These are phyloP conservation scores for Sarocladium brachiariae DNA, from an alignment of 2,329 filamentous ascomycete species.

Conservation along the genomic window DNA sequence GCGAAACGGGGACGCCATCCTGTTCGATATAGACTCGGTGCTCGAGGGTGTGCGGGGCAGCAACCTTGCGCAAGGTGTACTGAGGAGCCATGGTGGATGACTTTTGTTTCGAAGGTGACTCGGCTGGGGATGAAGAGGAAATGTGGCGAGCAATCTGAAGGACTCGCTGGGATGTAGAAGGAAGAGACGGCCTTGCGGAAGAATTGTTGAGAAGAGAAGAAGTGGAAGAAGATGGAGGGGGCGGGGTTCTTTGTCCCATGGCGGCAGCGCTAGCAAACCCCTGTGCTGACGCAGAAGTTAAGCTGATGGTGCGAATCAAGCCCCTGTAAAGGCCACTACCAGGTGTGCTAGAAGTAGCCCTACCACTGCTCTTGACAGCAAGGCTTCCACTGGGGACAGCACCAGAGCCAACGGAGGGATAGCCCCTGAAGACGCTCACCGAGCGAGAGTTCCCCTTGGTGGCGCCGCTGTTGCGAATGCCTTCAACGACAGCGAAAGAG, in stretches of 20 bases:
- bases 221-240: slow-evolving; percentile 8
- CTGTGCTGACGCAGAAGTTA: not conserved
- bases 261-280: slow-evolving; percentile 9
- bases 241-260: slow-evolving; percentile 9
- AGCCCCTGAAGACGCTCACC: not conserved
- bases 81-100: slow-evolving; percentile 46
- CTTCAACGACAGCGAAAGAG: not conserved
- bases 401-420: not conserved
- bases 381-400: not conserved
- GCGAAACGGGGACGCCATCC: slow-evolving; percentile 87
- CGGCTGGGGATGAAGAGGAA: slow-evolving; percentile 32
- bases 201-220: slow-evolving; percentile 13
- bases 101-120: slow-evolving; percentile 40
- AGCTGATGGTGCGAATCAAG: not conserved
- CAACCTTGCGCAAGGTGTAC: slow-evolving; percentile 82
- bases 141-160: slow-evolving; percentile 11
- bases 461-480: not conserved
- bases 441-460: not conserved
- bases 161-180: slow-evolving; percentile 12
- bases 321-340: not conserved
- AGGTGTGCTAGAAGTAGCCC: not conserved
- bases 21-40: slow-evolving; percentile 97
- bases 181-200: slow-evolving; percentile 13
- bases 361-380: not conserved
- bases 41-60: slow-evolving; percentile 85